Evolutionary conservation across 371 early-diverging fungal genomes (phyloP), one percentile per base, ranked within the genome.

Genomic region (Rhizomucor pusillus): DNA sequence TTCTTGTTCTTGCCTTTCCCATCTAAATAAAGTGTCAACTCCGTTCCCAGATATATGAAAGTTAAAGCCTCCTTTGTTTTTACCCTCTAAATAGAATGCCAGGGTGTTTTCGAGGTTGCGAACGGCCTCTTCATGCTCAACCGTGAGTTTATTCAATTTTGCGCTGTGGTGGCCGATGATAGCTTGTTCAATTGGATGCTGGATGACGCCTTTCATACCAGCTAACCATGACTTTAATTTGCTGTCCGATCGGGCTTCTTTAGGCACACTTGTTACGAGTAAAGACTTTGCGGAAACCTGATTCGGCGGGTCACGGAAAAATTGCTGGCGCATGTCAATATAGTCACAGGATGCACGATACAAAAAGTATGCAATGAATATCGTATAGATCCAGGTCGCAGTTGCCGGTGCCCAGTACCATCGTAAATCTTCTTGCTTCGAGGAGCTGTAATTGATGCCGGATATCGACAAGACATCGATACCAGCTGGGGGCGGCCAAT

Each of bases 121-220:
- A 22, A 92, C 91, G 13, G 77, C 73, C 47, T 73, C 56, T 53
- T 88, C 80, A 55, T 94, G 93, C 48, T 84, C 67, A 25, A 82
- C 67, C 43, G 89, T 80, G 37, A 91, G 63, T 4, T 84, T 78
- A 9, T 89, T 82, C 46, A 94, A 59, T 43, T 82, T 78, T 13
- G 81, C 73, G 23, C 85, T 82, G 45, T 90, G 84, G 39, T 87
- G 80, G 19, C 91, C 93, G 34, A 92, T 80, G 50, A 89, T 73
- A 1, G 78, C 84, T 56, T 89, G 83, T 24, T 77, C 60, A 16
- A 87, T 79, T 6, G 72, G 71, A 11, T 73, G 64, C 5, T 50
- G 62, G 16, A 81, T 41, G 5, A 67, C 67, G 34, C 19, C 33
- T 10, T 50, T 39, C 23, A 80, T 71, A 5, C 66, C 64, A 25